Evolutionary conservation across 352 stramenopile species (phyloP), one percentile per base, ranked within the genome.

Genomic region (Pythium monospermum): DNA sequence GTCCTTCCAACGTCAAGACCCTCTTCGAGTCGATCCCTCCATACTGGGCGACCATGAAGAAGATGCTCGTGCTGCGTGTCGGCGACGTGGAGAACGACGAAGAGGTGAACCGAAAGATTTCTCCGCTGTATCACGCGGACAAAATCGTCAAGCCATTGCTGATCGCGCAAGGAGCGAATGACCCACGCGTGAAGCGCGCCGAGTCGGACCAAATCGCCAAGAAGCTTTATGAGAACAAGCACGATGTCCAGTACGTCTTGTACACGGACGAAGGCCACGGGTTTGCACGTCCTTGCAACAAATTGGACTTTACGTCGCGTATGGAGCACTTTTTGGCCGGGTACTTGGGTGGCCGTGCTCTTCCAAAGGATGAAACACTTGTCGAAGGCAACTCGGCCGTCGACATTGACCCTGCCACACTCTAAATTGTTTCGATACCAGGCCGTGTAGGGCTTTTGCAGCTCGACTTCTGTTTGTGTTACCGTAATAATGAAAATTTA

Each of bases 231-330:
- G 66, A 66, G 31, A 86, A 83, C 53, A 77, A 80, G 43, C 83
- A 83, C 48, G 64, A 79, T 31, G 80, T 91, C n/a, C 64, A 82
- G 58, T 94, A 91, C 57, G 64, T 94, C 5, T 41, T 94, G 19
- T 90, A 89, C 68, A 74, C 61, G 31, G 79, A 94, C 58, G 83
- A 94, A 64, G 83, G 83, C 26, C 80, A 94, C 55, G 83, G 80
- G 10, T 89, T 90, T 57, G 66, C 64, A 27, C 65, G 77, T 2
- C 74, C 72, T 2, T 60, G 73, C 16, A 94, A 91, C 69, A 59
- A 69, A 8, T 68, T 94, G 42, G 71, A 89, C 64, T 88, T 93
- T 45, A 68, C 62, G 10, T 62, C 39, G 12, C 68, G 75, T 31
- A 53, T 60, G 10, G 69, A 80, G 50, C 30, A 49, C 40, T 76